Evolutionary conservation across 2,329 filamentous ascomycete genomes (phyloP).

Genomic region (Epichloe sibirici): DNA sequence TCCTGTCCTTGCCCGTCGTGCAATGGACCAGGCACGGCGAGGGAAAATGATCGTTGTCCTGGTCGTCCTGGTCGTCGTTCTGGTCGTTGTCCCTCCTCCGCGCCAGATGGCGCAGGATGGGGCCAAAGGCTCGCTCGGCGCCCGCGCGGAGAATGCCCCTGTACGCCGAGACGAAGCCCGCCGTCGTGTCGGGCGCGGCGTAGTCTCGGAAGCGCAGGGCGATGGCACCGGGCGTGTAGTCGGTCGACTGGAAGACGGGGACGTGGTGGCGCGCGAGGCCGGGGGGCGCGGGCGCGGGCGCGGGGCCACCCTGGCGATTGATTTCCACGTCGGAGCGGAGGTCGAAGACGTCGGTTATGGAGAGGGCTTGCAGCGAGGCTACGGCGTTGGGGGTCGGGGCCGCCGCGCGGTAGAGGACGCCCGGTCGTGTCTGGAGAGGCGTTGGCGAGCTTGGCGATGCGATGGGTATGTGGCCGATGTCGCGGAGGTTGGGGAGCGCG

Average conservation of each 20-base stretch:
- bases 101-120: conserved; percentile 43
- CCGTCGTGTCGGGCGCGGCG: conserved; percentile 32
- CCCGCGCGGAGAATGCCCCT: conserved; percentile 44
- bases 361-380: conserved; percentile 36
- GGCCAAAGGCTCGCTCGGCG: conserved; percentile 33
- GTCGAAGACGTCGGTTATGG: conserved; percentile 57
- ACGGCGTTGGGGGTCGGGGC: conserved; percentile 46
- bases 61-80: no score
- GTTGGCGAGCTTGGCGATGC: conserved; percentile 27
- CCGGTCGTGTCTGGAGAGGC: conserved; percentile 35
- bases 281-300: conserved; percentile 7
- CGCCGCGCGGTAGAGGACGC: conserved; percentile 55
- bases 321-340: conserved; percentile 53
- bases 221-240: conserved; percentile 50
- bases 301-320: conserved; percentile 22
- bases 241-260: conserved; percentile 51
- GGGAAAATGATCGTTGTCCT: conserved; percentile 4
- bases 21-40: conserved; percentile 56
- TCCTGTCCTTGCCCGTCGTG: conserved; percentile 67
- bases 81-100: conserved; percentile 13
- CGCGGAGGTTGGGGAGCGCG: conserved; percentile 55
- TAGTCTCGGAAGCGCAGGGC: conserved; percentile 50
- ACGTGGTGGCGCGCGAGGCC: conserved; percentile 37
- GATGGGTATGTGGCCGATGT: conserved; percentile 48
- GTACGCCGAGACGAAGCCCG: conserved; percentile 55